Percentiles rank a stretch among this genome's conserved stretches.
phyloP scores from a whole-genome alignment of 2,329 filamentous ascomycete genomes.

The Fusarium nygamai region DNA sequence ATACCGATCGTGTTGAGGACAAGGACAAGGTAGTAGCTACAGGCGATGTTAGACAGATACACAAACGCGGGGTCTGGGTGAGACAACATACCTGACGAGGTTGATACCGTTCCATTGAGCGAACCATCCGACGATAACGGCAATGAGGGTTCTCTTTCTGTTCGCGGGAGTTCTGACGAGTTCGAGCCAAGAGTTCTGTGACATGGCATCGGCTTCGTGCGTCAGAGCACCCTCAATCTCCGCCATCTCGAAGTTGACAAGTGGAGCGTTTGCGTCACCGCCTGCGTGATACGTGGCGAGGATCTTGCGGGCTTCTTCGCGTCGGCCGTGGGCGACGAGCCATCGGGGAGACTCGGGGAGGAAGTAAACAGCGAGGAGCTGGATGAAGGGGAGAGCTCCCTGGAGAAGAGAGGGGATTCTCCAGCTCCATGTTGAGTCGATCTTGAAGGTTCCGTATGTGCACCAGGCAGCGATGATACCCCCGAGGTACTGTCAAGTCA shows the following conservation, averaged over 20 bases:
- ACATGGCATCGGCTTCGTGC: conserved; percentile 46
- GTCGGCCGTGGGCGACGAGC: conserved; percentile 47
- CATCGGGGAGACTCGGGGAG: conserved; percentile 44
- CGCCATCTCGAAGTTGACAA: conserved; percentile 54
- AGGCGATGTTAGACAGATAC: background rate
- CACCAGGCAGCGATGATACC: conserved; percentile 45
- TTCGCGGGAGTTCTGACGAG: conserved; percentile 51
- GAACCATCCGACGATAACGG: conserved; percentile 32
- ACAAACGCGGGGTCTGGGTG: accelerated
- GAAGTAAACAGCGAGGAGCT: conserved; percentile 39
- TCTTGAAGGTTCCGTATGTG: conserved; percentile 42
- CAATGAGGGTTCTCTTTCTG: conserved; percentile 39
- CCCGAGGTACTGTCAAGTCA: conserved; percentile 39
- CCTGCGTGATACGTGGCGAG: conserved; percentile 55
- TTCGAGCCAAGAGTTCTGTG: conserved; percentile 50
- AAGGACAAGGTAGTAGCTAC: conserved; percentile 50
- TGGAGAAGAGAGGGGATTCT: conserved; percentile 44
- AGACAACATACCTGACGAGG: conserved; percentile 15
- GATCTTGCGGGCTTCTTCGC: conserved; percentile 50
- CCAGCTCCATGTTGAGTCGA: conserved; percentile 41
- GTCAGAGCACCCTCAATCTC: conserved; percentile 52
- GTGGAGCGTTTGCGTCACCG: conserved; percentile 51
- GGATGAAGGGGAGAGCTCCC: conserved; percentile 33
- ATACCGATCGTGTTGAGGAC: conserved; percentile 54
- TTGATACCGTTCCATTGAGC: conserved; percentile 40